Base-by-base conservation (phyloP, 2,329 filamentous ascomycete species). In the Epichloe aotearoae region DNA sequence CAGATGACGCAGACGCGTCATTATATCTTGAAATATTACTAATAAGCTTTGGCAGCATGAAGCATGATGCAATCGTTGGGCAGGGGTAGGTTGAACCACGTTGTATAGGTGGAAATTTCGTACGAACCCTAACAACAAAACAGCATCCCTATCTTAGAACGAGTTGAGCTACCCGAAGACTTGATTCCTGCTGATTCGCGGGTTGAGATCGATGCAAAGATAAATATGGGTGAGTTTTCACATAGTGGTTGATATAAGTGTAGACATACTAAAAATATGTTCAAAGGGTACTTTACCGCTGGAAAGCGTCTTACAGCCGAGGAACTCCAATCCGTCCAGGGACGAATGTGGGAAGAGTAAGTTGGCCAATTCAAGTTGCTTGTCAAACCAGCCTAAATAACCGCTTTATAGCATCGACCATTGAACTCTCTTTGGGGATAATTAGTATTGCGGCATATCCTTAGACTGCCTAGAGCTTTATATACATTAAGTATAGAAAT, bases 171-270 rank as follows among this genome's bases (percentile, higher is more conserved):
- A 56, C 93, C 91, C 4, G 88, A 95, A 57, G 86, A 93, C 34
- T 82, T 93, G 79, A 96, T 97, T 60, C 93, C 93, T 12, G 87
- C 84, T 55, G 93, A 97, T 69, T 95, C 89, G 49, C 77, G 91
- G 57, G 93, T 97, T n/a, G 93, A 98, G 68, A 98, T 97, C 62
- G 93, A 97, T 68, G 93, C 93, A 53, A 97, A 97, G 74, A 96
- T 97, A 64, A 93, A 91, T 59, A 89, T 91, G 54, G 93, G 86
- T 88, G 70, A 69, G 80, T 70, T 51, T 14, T 36, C 39, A 39
- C 8, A 14, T 11, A 14, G n/a, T 4, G 6, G 8, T 34, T 3
- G 5, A 8, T 38, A 46, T 47, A 34, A 49, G 52, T 52, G 10
- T 38, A 6, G 2, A 30, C 34, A 17, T 19, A 23, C 17, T 46